Evolutionary conservation across 305 asterid species (phyloP).

Genomic region (Fraxinus floribunda): DNA sequence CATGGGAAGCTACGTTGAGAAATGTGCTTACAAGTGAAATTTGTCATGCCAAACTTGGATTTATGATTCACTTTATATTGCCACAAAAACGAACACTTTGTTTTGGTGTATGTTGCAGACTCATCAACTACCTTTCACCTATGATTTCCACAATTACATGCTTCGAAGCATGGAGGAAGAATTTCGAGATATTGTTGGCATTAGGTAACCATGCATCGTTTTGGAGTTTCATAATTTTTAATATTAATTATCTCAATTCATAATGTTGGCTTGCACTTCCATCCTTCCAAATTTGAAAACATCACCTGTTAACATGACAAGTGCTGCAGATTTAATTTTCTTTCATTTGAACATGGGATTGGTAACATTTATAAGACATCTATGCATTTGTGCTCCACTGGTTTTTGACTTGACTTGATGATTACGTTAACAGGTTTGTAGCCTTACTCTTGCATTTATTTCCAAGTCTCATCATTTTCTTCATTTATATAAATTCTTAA

Average conservation of each 20-base stretch:
- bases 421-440: background rate
- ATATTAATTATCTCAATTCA: background rate
- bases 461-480: background rate
- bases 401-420: background rate
- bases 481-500: background rate
- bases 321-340: background rate
- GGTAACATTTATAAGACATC: background rate
- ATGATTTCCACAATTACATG: slow-evolving; percentile 92
- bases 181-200: slow-evolving; percentile 91
- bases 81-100: background rate
- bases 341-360: background rate
- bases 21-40: background rate
- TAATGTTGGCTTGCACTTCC: background rate
- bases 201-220: slow-evolving; percentile 49
- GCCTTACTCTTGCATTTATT: background rate
- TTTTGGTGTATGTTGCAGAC: slow-evolving; percentile 51
- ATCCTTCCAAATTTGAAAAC: background rate
- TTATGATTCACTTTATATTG: background rate
- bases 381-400: background rate
- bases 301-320: background rate
- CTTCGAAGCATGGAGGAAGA: slow-evolving; percentile 97
- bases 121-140: slow-evolving; percentile 80
- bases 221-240: slow-evolving; percentile 3
- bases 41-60: background rate
- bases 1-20: background rate